Evolutionary conservation across 1,139 yeast species (phyloP), one percentile per base, ranked within the genome.

Genomic region (Debaryomycetaceae sp.): DNA sequence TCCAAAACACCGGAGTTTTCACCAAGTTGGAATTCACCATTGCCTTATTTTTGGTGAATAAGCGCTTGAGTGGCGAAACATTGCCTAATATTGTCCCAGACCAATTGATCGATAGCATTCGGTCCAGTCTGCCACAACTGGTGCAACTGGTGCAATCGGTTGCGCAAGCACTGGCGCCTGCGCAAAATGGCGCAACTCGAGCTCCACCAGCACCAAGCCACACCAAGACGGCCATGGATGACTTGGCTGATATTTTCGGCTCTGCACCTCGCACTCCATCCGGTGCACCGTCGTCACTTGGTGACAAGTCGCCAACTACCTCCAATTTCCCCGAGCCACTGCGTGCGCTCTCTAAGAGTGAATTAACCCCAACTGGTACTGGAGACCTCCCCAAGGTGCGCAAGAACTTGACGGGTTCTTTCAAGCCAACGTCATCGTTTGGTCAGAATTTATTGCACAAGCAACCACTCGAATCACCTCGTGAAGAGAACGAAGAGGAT

Each of bases 41-140:
- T 50, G 97, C 98, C 10, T 83, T 91, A 83, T 91, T 82, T 51
- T 71, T 91, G 45, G 93, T 91, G 9, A 94, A 88, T 56, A 85
- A 80, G 56, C 82, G 76, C 46, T 65, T 88, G 38, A 71, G 83
- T 2, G 97, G 97, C 12, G 68, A 69, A 26, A 76, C 71, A 17
- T 66, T 91, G 42, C 98, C 98, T 2, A 74, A 77, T 42, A 68
- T 76, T 7, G 71, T 78, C 27, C 84, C 85, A 3, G 71, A 71
- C 23, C 58, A 67, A 16, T 60, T 78, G 41, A 50, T 78, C 34
- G 53, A 60, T 34, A 9, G 33, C 32, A 13, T 48, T 14, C 10
- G 24, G 16, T 14, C 26, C 14, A 12, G 20, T 53, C 55, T 18
- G 42, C 47, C 29, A 61, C 63, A 13, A 36, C 44, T 7, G 48